A percentile compares a stretch with the other conserved stretches of the same genome.
Conservation (phyloP, 2,329 filamentous ascomycete species). For the Colletotrichum sp. region DNA sequence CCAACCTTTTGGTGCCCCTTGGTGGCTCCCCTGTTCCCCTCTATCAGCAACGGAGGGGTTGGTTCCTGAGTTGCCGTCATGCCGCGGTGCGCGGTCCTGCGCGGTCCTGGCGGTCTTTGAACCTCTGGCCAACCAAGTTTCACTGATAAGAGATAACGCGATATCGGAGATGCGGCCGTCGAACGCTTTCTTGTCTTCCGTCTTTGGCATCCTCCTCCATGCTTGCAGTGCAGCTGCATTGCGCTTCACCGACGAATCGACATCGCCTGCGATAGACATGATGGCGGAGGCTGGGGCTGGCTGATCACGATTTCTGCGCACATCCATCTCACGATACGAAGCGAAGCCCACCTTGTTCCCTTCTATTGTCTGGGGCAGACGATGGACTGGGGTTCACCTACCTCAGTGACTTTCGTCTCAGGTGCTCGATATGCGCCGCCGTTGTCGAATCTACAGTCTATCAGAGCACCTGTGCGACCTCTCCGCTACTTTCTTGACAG, state of each 20-base stretch:
- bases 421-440: neutral
- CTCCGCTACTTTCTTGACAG: neutral
- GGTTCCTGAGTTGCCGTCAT: constrained; percentile 13
- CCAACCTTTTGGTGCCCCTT: neutral
- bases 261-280: neutral
- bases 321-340: neutral
- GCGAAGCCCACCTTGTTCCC: neutral
- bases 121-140: neutral
- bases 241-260: neutral
- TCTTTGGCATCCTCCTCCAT: neutral
- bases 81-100: neutral
- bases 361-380: neutral
- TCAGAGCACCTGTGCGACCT: neutral
- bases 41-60: constrained; percentile 11
- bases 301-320: neutral
- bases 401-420: neutral
- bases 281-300: neutral
- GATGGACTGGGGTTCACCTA: neutral
- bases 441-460: constrained; percentile 1
- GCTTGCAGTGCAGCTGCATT: neutral
- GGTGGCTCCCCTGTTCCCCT: neutral
- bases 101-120: neutral
- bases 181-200: neutral
- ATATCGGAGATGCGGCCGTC: constrained; percentile 16
- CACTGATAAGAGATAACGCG: constrained; percentile 21